Base-by-base conservation (phyloP, 768 basidiomycete genomes). In the Tephrocybe rancida region DNA sequence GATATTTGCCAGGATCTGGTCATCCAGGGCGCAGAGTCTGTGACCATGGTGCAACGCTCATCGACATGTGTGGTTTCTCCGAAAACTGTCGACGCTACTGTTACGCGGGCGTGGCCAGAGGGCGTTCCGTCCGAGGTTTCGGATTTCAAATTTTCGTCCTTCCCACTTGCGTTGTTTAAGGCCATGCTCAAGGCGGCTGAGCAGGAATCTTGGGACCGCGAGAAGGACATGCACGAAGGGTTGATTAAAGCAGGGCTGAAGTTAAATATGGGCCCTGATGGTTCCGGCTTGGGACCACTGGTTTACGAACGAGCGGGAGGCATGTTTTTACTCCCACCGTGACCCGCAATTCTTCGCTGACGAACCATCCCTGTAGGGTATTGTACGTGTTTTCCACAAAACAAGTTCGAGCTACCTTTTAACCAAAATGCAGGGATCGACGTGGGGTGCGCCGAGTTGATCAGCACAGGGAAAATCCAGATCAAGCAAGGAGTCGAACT, bases 381-480 rank as follows among this genome's bases (percentile, higher is more conserved):
- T 47, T 58, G 57, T 58, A 22, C 13, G 57, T 54, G 21, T 13
- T 3, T 19, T 25, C 18, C 6, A 32, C 30, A 18, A 25, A 11
- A 5, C 22, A 44, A 9, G 22, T 13, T 19, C 6, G 26, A 10
- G 22, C 22, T 26, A 8, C 26, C 26, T 25, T 19, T 44, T 32
- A 7, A 13, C n/a, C n/a, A n/a, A n/a, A n/a, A n/a, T 22, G 5
- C 27, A 71, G 70, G 68, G 67, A 34, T 72, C 19, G 80, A 81
- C 56, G 73, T 76, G 45, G 83, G 82, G 24, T 77, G 77, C 38
- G 75, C 77, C 27, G 72, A 82, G 59, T 68, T 79, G 51, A 79
- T 85, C 57, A 73, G 73, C 27, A 70, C 77, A 37, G 82, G 83
- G 5, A 76, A 82, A 60, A 79, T 85, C 66, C 80, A 81, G 60